These are phyloP conservation scores for Plasmodium relictum DNA, from an alignment of 169 alveolate genomes.

Conservation along the genomic window DNA sequence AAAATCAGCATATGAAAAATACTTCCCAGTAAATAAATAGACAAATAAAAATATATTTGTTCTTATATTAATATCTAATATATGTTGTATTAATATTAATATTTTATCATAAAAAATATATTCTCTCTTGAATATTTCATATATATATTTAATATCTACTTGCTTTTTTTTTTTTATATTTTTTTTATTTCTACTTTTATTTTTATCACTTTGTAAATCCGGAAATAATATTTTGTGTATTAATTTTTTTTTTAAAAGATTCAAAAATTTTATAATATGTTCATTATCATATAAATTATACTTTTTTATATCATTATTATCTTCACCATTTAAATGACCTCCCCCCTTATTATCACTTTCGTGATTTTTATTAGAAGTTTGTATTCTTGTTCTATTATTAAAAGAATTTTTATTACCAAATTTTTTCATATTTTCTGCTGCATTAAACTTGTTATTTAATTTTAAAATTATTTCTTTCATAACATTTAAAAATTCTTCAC, in stretches of 20 bases:
- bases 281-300: constrained; percentile 33
- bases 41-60: constrained; percentile 62
- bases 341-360: not conserved
- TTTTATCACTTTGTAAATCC: constrained; percentile 42
- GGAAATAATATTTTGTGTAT: constrained; percentile 45
- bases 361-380: not conserved
- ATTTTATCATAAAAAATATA: constrained; percentile 48
- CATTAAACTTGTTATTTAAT: constrained; percentile 9
- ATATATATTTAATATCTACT: constrained; percentile 56
- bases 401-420: not conserved
- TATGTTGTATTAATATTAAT: constrained; percentile 41
- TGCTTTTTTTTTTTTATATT: constrained; percentile 55
- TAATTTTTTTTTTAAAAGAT: constrained; percentile 38
- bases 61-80: constrained; percentile 62
- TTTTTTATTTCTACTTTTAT: constrained; percentile 67
- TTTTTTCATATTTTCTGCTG: not conserved
- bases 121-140: constrained; percentile 66
- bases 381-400: not conserved
- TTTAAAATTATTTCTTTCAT: constrained; percentile 40
- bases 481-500: constrained; percentile 59
- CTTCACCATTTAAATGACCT: not conserved
- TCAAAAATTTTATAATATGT: constrained; percentile 30
- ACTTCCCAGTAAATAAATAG: constrained; percentile 54
- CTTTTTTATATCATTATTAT: not conserved
- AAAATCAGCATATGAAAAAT: constrained; percentile 35